phyloP scores from a whole-genome alignment of 2,329 filamentous ascomycete genomes.

The Arthrinium phaeospermum region DNA sequence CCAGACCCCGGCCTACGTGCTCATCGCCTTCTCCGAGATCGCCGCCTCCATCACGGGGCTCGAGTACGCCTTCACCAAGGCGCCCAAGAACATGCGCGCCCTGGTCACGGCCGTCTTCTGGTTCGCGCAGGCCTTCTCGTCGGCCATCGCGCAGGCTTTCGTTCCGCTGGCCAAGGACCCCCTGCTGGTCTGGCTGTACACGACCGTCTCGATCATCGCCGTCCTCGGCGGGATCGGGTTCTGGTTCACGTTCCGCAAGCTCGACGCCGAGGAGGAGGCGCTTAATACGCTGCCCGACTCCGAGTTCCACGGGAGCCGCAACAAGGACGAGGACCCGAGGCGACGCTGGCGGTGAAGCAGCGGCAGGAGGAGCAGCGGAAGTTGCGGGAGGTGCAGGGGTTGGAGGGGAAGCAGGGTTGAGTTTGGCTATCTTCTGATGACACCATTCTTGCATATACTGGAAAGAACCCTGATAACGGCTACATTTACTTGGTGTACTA shows the following conservation, averaged over 20 bases:
- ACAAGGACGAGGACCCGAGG: conserved; percentile 34
- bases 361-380: conserved; percentile 36
- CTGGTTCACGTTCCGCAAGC: conserved; percentile 67
- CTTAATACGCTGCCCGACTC: conserved; percentile 62
- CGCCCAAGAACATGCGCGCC: conserved; percentile 77
- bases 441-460: neutral
- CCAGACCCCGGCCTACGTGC: conserved; percentile 56
- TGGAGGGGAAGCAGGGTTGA: conserved; percentile 23
- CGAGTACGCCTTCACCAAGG: conserved; percentile 79
- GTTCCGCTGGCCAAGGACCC: conserved; percentile 65
- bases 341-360: conserved; percentile 30
- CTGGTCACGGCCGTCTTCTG: conserved; percentile 72
- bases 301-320: conserved; percentile 37
- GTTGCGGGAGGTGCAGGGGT: conserved; percentile 32
- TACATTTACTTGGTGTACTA: no score
- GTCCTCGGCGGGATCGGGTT: conserved; percentile 68
- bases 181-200: conserved; percentile 77
- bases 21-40: conserved; percentile 56
- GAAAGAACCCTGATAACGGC: no score
- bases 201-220: conserved; percentile 67
- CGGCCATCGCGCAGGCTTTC: conserved; percentile 71
- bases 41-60: conserved; percentile 61
- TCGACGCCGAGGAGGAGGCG: conserved; percentile 70
- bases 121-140: conserved; percentile 72
- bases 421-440: no score